Evolutionary conservation across 176 grass and related monocot genomes (phyloP), one percentile per base, ranked within the genome.

Genomic region (Tillandsia fasciculata): DNA sequence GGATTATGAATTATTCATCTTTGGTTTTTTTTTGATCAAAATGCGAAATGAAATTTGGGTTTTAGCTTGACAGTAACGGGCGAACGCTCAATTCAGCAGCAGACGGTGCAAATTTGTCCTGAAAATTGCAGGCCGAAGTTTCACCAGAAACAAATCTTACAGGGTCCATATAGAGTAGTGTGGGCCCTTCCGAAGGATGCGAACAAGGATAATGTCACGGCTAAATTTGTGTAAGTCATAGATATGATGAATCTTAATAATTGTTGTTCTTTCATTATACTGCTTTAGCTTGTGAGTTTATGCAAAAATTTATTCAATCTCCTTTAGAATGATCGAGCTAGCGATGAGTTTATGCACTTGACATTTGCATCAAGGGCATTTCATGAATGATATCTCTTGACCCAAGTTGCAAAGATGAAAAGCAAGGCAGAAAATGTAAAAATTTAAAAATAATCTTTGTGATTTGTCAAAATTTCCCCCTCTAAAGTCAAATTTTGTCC

Each of bases 171-270:
- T 26, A 75, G 75, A 67, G 61, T 83, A 28, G 52, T 42, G 57
- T 83, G 81, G 81, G 75, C 75, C 2, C 58, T 83, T 64, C 81
- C 81, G 12, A 74, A 12, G 52, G 72, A 78, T 33, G 81, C 78
- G 47, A 83, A 83, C 24, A 83, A 70, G 77, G 75, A 83, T 50
- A 51, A 11, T 50, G 75, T 70, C 70, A 73, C 75, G 13, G 81
- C 81, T 53, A 77, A 78, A 70, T 78, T 83, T 29, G 52, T 78
- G 81, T 83, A 53, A 74, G 81, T 78, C 51, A 26, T 48, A 48
- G 23, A 57, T 57, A 13, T 57, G 11, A 13, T 17, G 15, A 57
- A 57, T 57, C 4, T 3, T 58, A 8, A 58, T 15, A 3, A 58
- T 17, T 47, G 3, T 20, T 20, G 20, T 77, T 2, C 15, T 54